These are phyloP conservation scores for Pulchroboletus neoregius DNA, from an alignment of 1,284 basidiomycete species.

Conservation along the genomic window DNA sequence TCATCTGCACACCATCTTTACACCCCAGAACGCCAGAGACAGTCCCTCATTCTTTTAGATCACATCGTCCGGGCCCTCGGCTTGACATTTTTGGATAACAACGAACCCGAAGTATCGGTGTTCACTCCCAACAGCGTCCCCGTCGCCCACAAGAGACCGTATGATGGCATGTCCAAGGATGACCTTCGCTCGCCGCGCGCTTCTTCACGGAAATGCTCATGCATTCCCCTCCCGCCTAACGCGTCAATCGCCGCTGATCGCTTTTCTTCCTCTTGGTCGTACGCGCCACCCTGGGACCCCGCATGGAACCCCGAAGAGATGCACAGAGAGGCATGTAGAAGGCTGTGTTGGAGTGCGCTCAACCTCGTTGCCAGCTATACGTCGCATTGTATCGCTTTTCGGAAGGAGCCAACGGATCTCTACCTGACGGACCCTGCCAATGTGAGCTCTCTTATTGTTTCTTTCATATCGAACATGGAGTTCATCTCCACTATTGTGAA, in stretches of 20 bases:
- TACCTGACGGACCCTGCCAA: conserved; percentile 59
- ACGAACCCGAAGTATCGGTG: conserved; percentile 49
- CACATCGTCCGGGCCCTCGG: conserved; percentile 52
- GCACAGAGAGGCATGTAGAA: conserved; percentile 62
- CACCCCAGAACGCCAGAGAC: conserved; percentile 48
- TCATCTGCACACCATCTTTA: conserved; percentile 66
- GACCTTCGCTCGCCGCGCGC: conserved; percentile 25
- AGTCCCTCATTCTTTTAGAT: conserved; percentile 57
- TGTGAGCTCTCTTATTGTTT: conserved; percentile 38
- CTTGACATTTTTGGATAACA: conserved; percentile 54
- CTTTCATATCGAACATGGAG: conserved; percentile 8
- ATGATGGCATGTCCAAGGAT: conserved; percentile 29
- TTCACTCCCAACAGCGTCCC: conserved; percentile 51
- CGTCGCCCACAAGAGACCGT: conserved; percentile 35
- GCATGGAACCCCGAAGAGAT: conserved; percentile 51
- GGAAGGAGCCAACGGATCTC: conserved; percentile 51
- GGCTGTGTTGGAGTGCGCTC: conserved; percentile 71
- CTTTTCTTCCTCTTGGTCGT: conserved; percentile 44
- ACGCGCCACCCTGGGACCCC: conserved; percentile 57
- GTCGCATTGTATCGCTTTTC: conserved; percentile 61
- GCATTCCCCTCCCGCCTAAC: conserved; percentile 41
- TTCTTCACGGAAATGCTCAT: conserved; percentile 44
- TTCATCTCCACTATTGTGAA: conserved; percentile 29
- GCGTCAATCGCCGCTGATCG: conserved; percentile 38
- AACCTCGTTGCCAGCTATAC: conserved; percentile 62